phyloP scores from a whole-genome alignment of 1,284 basidiomycete species.

The Leucoagaricus sp. region DNA sequence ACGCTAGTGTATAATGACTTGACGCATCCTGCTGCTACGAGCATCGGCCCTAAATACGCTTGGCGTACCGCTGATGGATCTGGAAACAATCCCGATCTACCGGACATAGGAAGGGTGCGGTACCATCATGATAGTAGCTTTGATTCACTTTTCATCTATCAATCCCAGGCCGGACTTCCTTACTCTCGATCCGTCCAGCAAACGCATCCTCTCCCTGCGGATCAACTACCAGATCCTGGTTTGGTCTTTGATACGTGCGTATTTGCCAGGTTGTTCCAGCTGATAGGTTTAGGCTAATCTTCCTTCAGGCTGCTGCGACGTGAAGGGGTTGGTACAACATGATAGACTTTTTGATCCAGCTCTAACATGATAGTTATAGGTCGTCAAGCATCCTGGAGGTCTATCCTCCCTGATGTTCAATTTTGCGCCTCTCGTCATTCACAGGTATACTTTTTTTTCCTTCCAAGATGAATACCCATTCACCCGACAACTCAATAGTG shows the following conservation, averaged over 20 bases:
- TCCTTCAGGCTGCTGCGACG: conserved; percentile 49
- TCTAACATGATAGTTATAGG: conserved; percentile 40
- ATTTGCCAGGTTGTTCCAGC: neutral
- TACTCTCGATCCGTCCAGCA: conserved; percentile 84
- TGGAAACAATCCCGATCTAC: conserved; percentile 70
- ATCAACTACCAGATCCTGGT: conserved; percentile 75
- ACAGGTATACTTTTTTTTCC: conserved; percentile 46
- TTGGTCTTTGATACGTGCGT: conserved; percentile 73
- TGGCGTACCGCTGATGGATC: conserved; percentile 76
- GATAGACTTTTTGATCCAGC: neutral
- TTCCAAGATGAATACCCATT: conserved; percentile 3
- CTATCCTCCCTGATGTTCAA: conserved; percentile 79
- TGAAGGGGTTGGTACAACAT: conserved; percentile 44
- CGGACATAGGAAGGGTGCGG: conserved; percentile 64
- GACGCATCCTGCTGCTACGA: conserved; percentile 71
- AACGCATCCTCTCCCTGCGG: conserved; percentile 56
- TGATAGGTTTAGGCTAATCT: conserved; percentile 4
- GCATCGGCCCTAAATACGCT: conserved; percentile 59
- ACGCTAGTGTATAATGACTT: conserved; percentile 74
- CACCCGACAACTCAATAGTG: conserved; percentile 34
- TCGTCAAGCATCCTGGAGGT: conserved; percentile 75
- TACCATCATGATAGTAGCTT: neutral
- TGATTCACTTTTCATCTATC: neutral
- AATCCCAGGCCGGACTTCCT: conserved; percentile 61
- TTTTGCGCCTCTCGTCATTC: conserved; percentile 82